phyloP scores from a whole-genome alignment of 768 basidiomycete genomes.

The Dioszegia crocea region DNA sequence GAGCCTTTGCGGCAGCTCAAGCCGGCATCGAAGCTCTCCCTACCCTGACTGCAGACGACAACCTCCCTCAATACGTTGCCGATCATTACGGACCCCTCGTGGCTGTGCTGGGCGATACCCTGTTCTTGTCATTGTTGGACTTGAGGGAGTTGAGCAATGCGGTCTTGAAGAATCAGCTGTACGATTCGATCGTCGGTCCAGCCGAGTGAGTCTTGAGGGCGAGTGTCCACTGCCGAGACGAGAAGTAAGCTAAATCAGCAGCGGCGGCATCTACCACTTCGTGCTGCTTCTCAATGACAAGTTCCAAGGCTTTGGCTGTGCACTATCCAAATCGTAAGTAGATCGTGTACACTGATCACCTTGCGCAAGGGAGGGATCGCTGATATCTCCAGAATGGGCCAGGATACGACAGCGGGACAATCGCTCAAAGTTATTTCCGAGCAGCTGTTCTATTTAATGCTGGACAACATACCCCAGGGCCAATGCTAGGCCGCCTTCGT shows the following conservation, averaged over 20 bases:
- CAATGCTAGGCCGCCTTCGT: no score
- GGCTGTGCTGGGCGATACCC: not conserved
- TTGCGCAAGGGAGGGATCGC: not conserved
- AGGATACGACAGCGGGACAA: not conserved
- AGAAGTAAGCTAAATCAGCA: not conserved
- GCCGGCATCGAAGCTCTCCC: not conserved
- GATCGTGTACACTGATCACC: not conserved
- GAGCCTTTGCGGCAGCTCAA: not conserved
- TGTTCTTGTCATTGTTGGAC: not conserved
- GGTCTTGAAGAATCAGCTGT: not conserved
- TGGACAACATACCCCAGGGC: not conserved
- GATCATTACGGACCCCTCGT: not conserved
- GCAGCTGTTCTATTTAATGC: not conserved
- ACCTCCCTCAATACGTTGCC: not conserved
- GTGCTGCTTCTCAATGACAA: not conserved
- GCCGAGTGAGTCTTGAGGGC: not conserved
- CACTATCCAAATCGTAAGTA: not conserved
- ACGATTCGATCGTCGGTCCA: not conserved
- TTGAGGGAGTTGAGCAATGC: not conserved
- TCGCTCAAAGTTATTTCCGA: slow-evolving; percentile 3
- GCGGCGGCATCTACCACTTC: not conserved
- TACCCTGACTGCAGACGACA: not conserved
- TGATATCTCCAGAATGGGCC: not conserved
- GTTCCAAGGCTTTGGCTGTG: slow-evolving; percentile 1
- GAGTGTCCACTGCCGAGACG: not conserved